Conservation (phyloP, 352 stramenopile species). For the Elongisporangium undulatum region DNA sequence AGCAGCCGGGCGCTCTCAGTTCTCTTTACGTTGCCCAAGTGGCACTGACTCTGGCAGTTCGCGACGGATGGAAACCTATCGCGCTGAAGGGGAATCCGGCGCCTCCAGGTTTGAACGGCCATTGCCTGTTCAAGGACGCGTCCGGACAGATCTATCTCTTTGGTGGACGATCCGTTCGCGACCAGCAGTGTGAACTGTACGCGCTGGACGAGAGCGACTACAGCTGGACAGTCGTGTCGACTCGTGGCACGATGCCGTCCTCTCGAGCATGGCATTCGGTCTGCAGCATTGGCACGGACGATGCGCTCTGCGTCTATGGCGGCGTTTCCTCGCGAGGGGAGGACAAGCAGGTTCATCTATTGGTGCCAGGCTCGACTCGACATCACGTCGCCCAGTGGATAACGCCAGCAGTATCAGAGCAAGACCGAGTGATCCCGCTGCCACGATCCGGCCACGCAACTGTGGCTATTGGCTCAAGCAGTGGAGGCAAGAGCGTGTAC, state of each 20-base stretch:
- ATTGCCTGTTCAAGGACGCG: constrained; percentile 38
- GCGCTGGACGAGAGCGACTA: constrained; percentile 35
- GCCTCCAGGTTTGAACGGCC: constrained; percentile 58
- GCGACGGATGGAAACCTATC: constrained; percentile 36
- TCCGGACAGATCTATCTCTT: constrained; percentile 32
- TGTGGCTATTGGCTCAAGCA: constrained; percentile 16
- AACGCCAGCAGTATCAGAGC: constrained; percentile 8
- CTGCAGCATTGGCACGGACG: constrained; percentile 14
- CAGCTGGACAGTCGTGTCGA: constrained; percentile 41
- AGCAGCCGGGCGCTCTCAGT: not conserved
- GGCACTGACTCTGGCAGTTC: constrained; percentile 22
- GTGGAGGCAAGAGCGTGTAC: constrained; percentile 12
- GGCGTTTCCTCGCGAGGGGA: constrained; percentile 57
- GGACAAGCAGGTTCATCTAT: constrained; percentile 36
- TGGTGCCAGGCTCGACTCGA: constrained; percentile 11
- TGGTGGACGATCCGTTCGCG: constrained; percentile 52
- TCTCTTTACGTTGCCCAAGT: constrained; percentile 16
- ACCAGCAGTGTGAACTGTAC: constrained; percentile 50
- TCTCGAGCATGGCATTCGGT: constrained; percentile 60
- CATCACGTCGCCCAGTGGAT: constrained; percentile 18
- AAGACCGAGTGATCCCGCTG: constrained; percentile 15
- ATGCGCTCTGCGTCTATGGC: constrained; percentile 40
- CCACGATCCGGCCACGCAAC: constrained; percentile 50
- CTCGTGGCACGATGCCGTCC: constrained; percentile 18
- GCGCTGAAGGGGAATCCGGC: constrained; percentile 59